Evolutionary conservation across 164 flowering plant genomes (phyloP).

Genomic region (Nymphaea colorata): DNA sequence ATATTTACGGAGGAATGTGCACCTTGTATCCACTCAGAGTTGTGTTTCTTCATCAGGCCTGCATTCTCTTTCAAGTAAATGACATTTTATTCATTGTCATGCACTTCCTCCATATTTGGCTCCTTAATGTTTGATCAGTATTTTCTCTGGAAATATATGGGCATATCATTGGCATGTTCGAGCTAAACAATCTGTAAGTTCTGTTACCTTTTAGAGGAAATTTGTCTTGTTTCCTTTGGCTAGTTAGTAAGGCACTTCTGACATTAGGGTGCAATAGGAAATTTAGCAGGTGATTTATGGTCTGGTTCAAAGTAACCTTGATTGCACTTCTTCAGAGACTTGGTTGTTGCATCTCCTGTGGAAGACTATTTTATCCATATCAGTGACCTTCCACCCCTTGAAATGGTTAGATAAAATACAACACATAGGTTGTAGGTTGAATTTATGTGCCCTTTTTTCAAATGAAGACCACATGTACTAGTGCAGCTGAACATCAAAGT

Average conservation of each 20-base stretch:
- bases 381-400: slow-evolving; percentile 58
- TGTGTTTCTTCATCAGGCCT: neutral
- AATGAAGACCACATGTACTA: too few species aligned
- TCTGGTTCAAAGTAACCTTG: neutral
- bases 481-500: neutral
- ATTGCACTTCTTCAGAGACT: slow-evolving; percentile 44
- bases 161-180: slow-evolving; percentile 97
- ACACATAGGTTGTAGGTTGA: neutral
- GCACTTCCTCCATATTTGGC: neutral
- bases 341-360: slow-evolving; percentile 94
- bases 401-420: slow-evolving; percentile 40
- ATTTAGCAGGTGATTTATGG: neutral
- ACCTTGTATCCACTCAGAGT: slow-evolving; percentile 63
- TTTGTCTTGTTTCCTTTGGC: neutral
- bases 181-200: slow-evolving; percentile 98
- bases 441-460: too few species aligned
- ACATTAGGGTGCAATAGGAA: neutral
- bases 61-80: neutral
- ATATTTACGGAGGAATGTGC: slow-evolving; percentile 73
- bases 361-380: slow-evolving; percentile 87
- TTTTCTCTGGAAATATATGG: slow-evolving; percentile 93
- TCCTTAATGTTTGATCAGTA: slow-evolving; percentile 53
- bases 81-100: neutral
- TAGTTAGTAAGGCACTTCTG: neutral
- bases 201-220: neutral